phyloP scores from a whole-genome alignment of 164 flowering plant species.

The Chloranthus sessilifolius region DNA sequence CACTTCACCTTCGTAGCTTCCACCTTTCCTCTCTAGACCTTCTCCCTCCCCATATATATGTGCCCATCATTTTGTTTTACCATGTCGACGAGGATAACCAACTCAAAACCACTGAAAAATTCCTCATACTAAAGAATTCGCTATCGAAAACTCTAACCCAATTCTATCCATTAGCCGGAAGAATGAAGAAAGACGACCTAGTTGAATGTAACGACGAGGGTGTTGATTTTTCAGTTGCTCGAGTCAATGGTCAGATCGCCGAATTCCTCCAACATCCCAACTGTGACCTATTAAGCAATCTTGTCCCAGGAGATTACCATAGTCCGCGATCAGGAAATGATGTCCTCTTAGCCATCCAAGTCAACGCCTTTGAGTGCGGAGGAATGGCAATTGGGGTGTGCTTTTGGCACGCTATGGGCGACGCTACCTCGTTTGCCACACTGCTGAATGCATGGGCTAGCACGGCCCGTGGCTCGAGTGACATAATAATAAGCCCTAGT shows the following conservation, averaged over 20 bases:
- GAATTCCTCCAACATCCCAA: not conserved
- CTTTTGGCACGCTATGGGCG: slow-evolving; percentile 31
- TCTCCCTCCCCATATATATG: too few species aligned
- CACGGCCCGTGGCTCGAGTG: slow-evolving; percentile 15
- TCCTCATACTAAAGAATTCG: slow-evolving; percentile 1
- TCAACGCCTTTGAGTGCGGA: slow-evolving; percentile 34
- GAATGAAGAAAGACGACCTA: not conserved
- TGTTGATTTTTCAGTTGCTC: slow-evolving; percentile 1
- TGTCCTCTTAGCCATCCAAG: slow-evolving; percentile 22
- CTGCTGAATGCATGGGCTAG: slow-evolving; percentile 36
- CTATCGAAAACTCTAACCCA: slow-evolving; percentile 4
- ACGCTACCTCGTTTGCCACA: slow-evolving; percentile 20
- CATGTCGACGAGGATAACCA: too few species aligned
- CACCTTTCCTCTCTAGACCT: too few species aligned
- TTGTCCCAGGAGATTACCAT: slow-evolving; percentile 16
- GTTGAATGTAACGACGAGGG: slow-evolving; percentile 12
- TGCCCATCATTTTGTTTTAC: too few species aligned
- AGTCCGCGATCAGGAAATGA: slow-evolving; percentile 3
- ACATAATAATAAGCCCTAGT: too few species aligned
- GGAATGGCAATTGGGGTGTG: slow-evolving; percentile 29
- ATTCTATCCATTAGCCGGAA: slow-evolving; percentile 16
- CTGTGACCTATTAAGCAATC: not conserved
- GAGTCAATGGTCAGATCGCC: slow-evolving; percentile 5
- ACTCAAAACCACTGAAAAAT: not conserved
- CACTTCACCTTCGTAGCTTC: too few species aligned